Evolutionary conservation across 1,284 basidiomycete genomes (phyloP), one percentile per base, ranked within the genome.

Genomic region (Stereum hirsutum): DNA sequence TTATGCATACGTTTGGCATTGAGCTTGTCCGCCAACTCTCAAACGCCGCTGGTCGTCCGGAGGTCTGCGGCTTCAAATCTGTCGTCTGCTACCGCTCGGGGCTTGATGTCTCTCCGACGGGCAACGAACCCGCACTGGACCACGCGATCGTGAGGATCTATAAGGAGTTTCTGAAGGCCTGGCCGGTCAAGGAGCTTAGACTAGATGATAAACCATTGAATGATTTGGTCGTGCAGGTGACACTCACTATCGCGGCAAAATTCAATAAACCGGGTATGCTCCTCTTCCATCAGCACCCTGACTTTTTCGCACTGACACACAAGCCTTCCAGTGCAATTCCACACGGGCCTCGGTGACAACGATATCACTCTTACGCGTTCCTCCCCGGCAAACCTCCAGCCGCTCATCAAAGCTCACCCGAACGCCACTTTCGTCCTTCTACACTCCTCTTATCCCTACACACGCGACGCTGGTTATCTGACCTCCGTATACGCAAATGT

Each of bases 261-360:
- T 64, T 59, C 49, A 59, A 64, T 3, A 81, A 79, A 51, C 82
- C 83, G 40, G 73, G 83, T 81, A 53, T 21, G 57, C 34, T 24
- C 3, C 19, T 20, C 34, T 23, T 25, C n/a, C 28, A 41, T 14
- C n/a, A n/a, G 26, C n/a, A n/a, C n/a, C 39, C 25, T 23, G 6
- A 21, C 28, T 48, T 41, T 25, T 10, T 46, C 52, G 10, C 27
- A 6, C 7, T n/a, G 3, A 4, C 15, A 1, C 8, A 19, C 32
- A 15, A 5, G 24, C 17, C n/a, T 21, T 39, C 19, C 45, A 85
- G 85, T 88, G 7, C 85, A 88, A 62, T 89, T 89, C 57, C 85
- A 88, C 54, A 87, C 82, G 5, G 85, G 85, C 20, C 65, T 88
- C 1, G 86, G 85, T 5, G 85, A 89, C 54, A 76, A 70, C 45